phyloP scores from a whole-genome alignment of 805 yeast genomes.

The Huiozyma sinensis region DNA sequence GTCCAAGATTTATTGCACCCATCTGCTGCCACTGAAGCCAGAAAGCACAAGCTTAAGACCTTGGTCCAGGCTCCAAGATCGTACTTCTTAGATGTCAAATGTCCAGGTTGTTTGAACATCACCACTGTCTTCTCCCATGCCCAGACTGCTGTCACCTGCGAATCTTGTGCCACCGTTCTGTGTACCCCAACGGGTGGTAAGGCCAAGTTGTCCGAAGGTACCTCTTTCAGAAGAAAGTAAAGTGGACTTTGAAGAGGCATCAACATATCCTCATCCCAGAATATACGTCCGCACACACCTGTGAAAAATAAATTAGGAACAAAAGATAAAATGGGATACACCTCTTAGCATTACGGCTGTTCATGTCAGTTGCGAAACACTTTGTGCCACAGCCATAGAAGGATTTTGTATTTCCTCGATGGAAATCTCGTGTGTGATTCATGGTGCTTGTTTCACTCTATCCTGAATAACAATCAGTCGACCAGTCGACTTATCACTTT shows the following conservation, averaged over 20 bases:
- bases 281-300: too few species aligned
- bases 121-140: slow-evolving; percentile 99
- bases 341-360: too few species aligned
- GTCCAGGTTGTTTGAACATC: slow-evolving; percentile 98
- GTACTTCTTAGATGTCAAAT: slow-evolving; percentile 98
- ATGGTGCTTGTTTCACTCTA: too few species aligned
- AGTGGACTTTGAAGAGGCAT: not conserved
- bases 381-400: too few species aligned
- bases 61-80: slow-evolving; percentile 98
- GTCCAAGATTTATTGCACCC: slow-evolving; percentile 99
- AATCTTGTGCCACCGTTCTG: slow-evolving; percentile 94
- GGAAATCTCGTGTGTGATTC: too few species aligned
- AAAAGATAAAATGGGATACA: too few species aligned
- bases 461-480: too few species aligned
- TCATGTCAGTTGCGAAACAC: too few species aligned
- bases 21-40: slow-evolving; percentile 90
- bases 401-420: too few species aligned
- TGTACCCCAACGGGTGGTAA: slow-evolving; percentile 99
- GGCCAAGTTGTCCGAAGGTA: slow-evolving; percentile 98
- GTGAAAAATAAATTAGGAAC: too few species aligned
- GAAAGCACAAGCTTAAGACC: slow-evolving; percentile 94
- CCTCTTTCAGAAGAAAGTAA: slow-evolving; percentile 99
- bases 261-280: too few species aligned
- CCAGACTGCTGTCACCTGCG: slow-evolving; percentile 99
- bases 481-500: too few species aligned